These are phyloP conservation scores for Neoarthrinium moseri DNA, from an alignment of 2,329 filamentous ascomycete genomes.

Conservation along the genomic window DNA sequence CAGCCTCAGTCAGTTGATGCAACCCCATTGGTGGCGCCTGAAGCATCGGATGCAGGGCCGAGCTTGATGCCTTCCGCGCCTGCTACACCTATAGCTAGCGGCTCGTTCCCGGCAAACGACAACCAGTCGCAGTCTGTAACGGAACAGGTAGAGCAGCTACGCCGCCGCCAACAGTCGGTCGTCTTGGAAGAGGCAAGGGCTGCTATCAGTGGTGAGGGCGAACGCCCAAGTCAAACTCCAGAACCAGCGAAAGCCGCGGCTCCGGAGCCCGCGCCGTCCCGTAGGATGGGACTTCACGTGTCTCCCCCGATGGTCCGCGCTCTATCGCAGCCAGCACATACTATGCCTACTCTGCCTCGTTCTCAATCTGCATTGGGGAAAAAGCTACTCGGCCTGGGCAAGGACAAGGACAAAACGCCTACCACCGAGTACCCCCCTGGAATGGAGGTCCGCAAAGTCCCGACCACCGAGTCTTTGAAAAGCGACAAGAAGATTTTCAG, in stretches of 20 bases:
- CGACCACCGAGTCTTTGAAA: conserved; percentile 41
- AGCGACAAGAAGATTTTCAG: conserved; percentile 68
- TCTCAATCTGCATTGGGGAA: conserved; percentile 44
- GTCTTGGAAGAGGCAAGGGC: conserved; percentile 27
- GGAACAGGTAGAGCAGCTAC: conserved; percentile 39
- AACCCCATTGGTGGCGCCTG: conserved; percentile 17
- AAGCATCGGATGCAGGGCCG: conserved; percentile 17
- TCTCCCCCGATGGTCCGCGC: conserved; percentile 55
- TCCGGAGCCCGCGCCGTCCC: conserved; percentile 36
- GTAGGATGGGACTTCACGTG: conserved; percentile 43
- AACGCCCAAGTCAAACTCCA: conserved; percentile 10
- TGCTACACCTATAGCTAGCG: conserved; percentile 5
- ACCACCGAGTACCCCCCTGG: conserved; percentile 23
- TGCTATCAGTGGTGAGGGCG: conserved; percentile 18
- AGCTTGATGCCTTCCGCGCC: conserved; percentile 14
- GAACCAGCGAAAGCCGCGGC: conserved; percentile 19
- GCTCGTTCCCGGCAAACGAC: not conserved
- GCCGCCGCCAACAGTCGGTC: conserved; percentile 44
- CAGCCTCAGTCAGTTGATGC: conserved; percentile 13
- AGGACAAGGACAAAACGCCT: conserved; percentile 26
- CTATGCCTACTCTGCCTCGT: conserved; percentile 40
- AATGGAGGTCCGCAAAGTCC: conserved; percentile 28
- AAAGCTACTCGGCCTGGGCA: conserved; percentile 28
- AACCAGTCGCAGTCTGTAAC: conserved; percentile 21
- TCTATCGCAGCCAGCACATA: conserved; percentile 46